These are phyloP conservation scores for Linnemannia exigua DNA, from an alignment of 192 early-diverging fungal species.

Conservation along the genomic window DNA sequence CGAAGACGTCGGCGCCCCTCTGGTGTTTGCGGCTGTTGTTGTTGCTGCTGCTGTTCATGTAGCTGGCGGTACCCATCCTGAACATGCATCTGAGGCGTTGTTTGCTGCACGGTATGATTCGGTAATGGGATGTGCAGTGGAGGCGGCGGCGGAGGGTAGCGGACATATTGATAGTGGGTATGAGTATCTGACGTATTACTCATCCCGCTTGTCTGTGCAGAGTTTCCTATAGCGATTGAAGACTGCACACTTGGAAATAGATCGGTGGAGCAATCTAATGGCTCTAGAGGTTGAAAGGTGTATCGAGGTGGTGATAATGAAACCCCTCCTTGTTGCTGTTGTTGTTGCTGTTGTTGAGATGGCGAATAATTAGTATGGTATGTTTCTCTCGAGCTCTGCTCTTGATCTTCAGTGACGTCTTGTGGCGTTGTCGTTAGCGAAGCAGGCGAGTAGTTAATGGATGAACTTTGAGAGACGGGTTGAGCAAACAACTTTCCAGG, in stretches of 20 bases:
- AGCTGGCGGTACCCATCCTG: no score
- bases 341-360: no score
- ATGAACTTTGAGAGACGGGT: slow-evolving; percentile 11
- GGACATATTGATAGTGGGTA: not conserved
- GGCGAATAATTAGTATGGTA: not conserved
- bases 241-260: slow-evolving; percentile 25
- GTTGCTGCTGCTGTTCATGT: not conserved
- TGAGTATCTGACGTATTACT: not conserved
- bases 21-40: not conserved
- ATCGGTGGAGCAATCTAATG: slow-evolving; percentile 36
- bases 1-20: not conserved
- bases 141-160: not conserved
- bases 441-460: not conserved
- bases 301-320: not conserved
- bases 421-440: not conserved
- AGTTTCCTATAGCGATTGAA: not conserved
- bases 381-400: not conserved
- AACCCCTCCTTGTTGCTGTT: not conserved
- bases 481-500: slow-evolving; percentile 17
- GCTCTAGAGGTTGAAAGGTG: slow-evolving; percentile 12
- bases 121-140: not conserved
- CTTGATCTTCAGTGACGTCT: not conserved
- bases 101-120: not conserved
- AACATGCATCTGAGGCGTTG: not conserved
- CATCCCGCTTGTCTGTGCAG: not conserved